phyloP scores from a whole-genome alignment of 164 flowering plant genomes.

The Chloranthus sessilifolius region DNA sequence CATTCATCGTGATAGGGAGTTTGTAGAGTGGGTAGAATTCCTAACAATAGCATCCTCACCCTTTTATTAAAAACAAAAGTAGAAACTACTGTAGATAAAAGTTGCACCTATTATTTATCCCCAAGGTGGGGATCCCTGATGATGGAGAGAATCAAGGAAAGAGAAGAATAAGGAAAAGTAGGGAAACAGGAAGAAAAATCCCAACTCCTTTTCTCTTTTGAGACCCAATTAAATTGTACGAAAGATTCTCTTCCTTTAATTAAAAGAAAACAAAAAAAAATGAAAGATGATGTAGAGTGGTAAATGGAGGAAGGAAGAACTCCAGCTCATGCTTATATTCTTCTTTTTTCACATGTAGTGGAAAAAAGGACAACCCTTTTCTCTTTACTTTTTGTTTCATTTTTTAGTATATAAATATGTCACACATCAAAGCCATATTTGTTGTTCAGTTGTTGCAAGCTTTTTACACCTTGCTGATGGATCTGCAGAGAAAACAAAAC shows the following conservation, averaged over 20 bases:
- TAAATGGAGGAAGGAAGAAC: constrained; percentile 31
- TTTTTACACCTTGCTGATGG: constrained; percentile 15
- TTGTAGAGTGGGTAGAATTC: no score
- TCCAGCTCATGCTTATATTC: constrained; percentile 85
- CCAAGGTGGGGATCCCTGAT: constrained; percentile 58
- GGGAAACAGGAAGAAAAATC: constrained; percentile 49
- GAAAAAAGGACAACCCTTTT: constrained; percentile 41
- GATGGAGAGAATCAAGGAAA: constrained; percentile 55
- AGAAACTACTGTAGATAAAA: constrained; percentile 34
- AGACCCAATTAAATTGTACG: constrained; percentile 51
- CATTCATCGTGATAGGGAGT: no score
- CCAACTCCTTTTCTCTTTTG: constrained; percentile 46
- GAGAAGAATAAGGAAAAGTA: constrained; percentile 19
- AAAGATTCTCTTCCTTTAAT: constrained; percentile 57
- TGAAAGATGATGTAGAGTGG: constrained; percentile 16
- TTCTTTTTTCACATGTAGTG: constrained; percentile 69
- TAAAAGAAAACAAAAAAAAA: constrained; percentile 28
- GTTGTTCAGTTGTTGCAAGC: not conserved
- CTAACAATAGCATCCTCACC: no score
- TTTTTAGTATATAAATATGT: constrained; percentile 32
- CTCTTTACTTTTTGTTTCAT: no score
- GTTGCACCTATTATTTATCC: constrained; percentile 53
- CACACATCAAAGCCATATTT: constrained; percentile 15
- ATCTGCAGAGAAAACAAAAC: constrained; percentile 32
- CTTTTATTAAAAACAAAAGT: no score